These are phyloP conservation scores for Usnea hakonensis DNA, from an alignment of 495 filamentous ascomycete species.

Conservation along the genomic window DNA sequence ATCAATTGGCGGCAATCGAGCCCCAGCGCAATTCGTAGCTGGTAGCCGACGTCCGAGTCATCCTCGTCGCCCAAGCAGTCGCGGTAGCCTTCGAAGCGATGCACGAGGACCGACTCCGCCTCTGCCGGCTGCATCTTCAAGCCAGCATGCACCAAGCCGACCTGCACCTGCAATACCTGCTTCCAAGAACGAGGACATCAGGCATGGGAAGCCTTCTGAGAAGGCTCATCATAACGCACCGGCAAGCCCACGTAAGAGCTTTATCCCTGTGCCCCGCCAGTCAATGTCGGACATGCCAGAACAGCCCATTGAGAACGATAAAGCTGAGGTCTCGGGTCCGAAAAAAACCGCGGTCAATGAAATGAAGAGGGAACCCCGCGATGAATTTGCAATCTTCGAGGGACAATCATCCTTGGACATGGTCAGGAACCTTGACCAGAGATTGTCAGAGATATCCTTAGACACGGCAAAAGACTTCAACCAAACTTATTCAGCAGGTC, in stretches of 20 bases:
- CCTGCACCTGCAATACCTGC: slow-evolving; percentile 10
- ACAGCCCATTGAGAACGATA: not conserved
- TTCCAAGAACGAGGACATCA: not conserved
- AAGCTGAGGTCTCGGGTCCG: not conserved
- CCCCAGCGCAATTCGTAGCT: slow-evolving; percentile 24
- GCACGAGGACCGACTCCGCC: slow-evolving; percentile 13
- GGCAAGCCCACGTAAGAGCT: slow-evolving; percentile 13
- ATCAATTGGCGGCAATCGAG: slow-evolving; percentile 19
- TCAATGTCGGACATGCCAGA: not conserved
- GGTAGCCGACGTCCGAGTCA: slow-evolving; percentile 21
- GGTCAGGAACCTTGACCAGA: not conserved
- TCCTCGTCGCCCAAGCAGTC: slow-evolving; percentile 22
- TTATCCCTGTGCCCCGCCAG: slow-evolving; percentile 9
- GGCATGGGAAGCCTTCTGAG: not conserved
- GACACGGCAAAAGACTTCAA: not conserved
- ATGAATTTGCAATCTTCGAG: slow-evolving; percentile 6
- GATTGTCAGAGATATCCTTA: not conserved
- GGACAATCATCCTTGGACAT: not conserved
- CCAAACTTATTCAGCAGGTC: not conserved
- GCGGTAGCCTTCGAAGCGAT: slow-evolving; percentile 18
- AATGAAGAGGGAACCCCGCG: not conserved
- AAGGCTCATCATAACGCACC: not conserved
- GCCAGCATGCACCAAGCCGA: slow-evolving; percentile 6
- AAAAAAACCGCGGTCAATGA: not conserved
- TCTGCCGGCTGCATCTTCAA: slow-evolving; percentile 1